These are phyloP conservation scores for Fusarium sublunatum DNA, from an alignment of 2,329 filamentous ascomycete genomes.

Conservation along the genomic window DNA sequence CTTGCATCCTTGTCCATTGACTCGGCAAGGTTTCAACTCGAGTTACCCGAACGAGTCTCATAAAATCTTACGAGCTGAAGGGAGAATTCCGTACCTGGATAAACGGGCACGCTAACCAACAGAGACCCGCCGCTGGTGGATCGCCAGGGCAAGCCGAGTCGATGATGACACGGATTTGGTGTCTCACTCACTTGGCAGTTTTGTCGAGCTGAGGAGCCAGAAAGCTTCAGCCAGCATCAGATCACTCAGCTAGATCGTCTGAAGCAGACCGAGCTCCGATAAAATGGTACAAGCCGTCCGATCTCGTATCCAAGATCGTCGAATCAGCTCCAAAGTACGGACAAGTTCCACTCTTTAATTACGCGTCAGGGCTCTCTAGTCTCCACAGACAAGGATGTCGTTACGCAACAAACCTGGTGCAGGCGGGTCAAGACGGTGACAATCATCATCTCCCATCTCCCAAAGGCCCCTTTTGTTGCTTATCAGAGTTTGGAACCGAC, in stretches of 20 bases:
- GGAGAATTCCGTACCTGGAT: conserved; percentile 19
- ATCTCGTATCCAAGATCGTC: not conserved
- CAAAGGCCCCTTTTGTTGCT: conserved; percentile 17
- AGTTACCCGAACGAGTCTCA: conserved; percentile 6
- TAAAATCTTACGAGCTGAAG: conserved; percentile 22
- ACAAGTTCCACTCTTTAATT: conserved; percentile 2
- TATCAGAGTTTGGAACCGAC: conserved; percentile 8
- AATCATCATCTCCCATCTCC: conserved; percentile 25
- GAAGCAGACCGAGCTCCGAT: not conserved
- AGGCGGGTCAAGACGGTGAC: conserved; percentile 5
- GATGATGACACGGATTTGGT: conserved; percentile 5
- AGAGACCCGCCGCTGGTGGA: not conserved
- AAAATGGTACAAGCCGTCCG: not conserved
- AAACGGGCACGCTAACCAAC: not conserved
- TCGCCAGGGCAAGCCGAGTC: conserved; percentile 15
- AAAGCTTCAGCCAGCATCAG: not conserved
- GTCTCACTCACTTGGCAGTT: not conserved
- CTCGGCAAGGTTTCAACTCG: not conserved
- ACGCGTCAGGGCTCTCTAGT: conserved; percentile 20
- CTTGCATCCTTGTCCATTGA: not conserved
- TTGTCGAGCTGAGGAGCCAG: not conserved
- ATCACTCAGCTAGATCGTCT: conserved; percentile 5
- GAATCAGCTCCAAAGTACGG: conserved; percentile 6
- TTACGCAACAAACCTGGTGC: conserved; percentile 28
- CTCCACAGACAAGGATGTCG: conserved; percentile 17